Evolutionary conservation across 352 stramenopile genomes (phyloP).

Genomic region (Globisporangium splendens): DNA sequence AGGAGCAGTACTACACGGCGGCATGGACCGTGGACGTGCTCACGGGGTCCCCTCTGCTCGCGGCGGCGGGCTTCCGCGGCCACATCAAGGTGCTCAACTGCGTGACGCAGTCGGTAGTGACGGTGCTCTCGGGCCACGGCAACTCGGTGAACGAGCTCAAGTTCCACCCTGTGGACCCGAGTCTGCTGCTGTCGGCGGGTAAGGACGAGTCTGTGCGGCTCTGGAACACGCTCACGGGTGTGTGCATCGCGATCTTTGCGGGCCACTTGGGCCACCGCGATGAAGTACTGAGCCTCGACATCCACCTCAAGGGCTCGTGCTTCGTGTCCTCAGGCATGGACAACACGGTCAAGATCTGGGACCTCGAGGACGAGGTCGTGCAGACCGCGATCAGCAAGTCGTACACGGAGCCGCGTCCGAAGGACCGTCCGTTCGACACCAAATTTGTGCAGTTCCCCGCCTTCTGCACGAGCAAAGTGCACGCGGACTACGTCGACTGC

Average conservation of each 20-base stretch:
- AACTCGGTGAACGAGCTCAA: constrained; percentile 92
- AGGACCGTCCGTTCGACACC: constrained; percentile 70
- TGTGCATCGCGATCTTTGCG: constrained; percentile 91
- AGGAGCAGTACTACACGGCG: constrained; percentile 78
- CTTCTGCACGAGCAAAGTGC: constrained; percentile 90
- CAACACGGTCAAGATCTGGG: constrained; percentile 94
- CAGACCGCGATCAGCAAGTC: constrained; percentile 72
- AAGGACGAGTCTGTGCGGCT: constrained; percentile 92
- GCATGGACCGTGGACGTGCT: constrained; percentile 77
- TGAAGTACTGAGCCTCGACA: constrained; percentile 86
- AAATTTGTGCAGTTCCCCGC: constrained; percentile 89
- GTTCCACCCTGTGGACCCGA: constrained; percentile 87
- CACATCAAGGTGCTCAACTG: constrained; percentile 86
- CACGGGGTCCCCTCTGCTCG: constrained; percentile 65
- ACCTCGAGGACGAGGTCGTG: constrained; percentile 71
- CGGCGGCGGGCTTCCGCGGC: constrained; percentile 60
- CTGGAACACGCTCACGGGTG: constrained; percentile 89
- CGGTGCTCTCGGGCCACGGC: constrained; percentile 85
- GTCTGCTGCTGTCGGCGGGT: constrained; percentile 85
- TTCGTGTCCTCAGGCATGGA: constrained; percentile 92
- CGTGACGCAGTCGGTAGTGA: constrained; percentile 72
- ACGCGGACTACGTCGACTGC: constrained; percentile 91
- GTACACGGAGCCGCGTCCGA: constrained; percentile 62
- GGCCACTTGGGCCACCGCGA: constrained; percentile 89
- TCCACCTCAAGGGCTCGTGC: constrained; percentile 85